phyloP scores from a whole-genome alignment of 192 early-diverging fungal species.

The Coemansia sp. region DNA sequence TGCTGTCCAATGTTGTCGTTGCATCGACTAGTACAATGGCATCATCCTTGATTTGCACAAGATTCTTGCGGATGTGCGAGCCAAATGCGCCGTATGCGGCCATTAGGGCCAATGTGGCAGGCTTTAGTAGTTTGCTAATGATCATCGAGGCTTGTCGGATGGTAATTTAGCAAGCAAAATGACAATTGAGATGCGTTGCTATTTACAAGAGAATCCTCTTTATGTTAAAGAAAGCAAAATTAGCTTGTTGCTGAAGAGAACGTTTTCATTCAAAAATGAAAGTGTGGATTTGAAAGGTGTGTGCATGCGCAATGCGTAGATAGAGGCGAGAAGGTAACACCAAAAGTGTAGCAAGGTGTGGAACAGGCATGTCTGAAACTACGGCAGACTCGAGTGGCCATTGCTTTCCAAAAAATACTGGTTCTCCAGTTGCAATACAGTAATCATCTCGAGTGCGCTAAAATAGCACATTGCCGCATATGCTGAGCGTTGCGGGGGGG shows the following conservation, averaged over 20 bases:
- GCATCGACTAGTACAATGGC: slow-evolving; percentile 35
- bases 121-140: slow-evolving; percentile 6
- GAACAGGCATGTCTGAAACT: background rate
- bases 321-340: background rate
- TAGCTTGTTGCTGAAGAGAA: no score
- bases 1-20: slow-evolving; percentile 40
- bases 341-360: background rate
- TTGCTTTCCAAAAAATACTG: background rate
- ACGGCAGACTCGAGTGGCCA: background rate
- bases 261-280: no score
- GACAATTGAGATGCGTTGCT: no score
- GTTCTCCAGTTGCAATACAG: background rate
- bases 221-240: no score
- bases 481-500: slow-evolving; percentile 1
- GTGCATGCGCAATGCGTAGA: background rate
- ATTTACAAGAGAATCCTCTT: no score
- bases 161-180: no score
- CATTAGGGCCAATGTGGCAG: slow-evolving; percentile 8
- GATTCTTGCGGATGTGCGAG: slow-evolving; percentile 47
- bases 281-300: background rate
- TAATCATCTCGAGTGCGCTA: background rate
- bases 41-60: slow-evolving; percentile 49
- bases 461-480: slow-evolving; percentile 6
- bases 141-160: no score
- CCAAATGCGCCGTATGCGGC: slow-evolving; percentile 13